A percentile compares a stretch with the other conserved stretches of the same genome.
Evolutionary conservation across 2,329 filamentous ascomycete genomes (phyloP).

Genomic region (Diaporthe velutina): DNA sequence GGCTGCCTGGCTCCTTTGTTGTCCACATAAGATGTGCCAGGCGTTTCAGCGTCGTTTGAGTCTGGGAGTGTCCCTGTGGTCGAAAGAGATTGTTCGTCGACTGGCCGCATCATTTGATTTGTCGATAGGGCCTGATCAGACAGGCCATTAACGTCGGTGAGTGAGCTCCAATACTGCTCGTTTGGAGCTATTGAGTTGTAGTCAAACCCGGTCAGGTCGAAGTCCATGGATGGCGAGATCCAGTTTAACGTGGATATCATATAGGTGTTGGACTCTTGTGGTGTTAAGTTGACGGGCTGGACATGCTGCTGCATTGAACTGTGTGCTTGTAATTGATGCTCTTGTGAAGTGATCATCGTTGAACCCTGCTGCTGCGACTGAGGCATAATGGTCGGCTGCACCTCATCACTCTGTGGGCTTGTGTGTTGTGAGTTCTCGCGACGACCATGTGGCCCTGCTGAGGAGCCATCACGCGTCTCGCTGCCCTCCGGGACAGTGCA

Average conservation of each 20-base stretch:
- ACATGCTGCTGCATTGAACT: constrained; percentile 4
- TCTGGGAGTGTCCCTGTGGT: neutral
- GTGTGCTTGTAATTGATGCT: neutral
- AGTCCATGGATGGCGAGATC: constrained; percentile 36
- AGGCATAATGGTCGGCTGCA: neutral
- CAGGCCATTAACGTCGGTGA: neutral
- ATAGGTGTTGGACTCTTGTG: constrained; percentile 19
- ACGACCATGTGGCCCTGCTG: neutral
- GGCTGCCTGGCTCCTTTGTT: constrained; percentile 34
- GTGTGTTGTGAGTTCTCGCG: neutral
- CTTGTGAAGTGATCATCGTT: neutral
- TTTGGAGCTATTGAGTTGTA: constrained; percentile 26
- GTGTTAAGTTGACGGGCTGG: constrained; percentile 6
- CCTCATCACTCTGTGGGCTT: neutral
- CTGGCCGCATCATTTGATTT: neutral
- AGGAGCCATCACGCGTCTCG: neutral
- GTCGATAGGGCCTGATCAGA: neutral
- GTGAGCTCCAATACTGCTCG: constrained; percentile 33
- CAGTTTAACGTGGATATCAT: constrained; percentile 36
- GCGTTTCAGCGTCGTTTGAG: constrained; percentile 6
- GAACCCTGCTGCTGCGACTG: neutral
- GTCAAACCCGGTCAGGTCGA: constrained; percentile 28
- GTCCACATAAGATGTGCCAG: constrained; percentile 31
- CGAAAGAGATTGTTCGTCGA: neutral
- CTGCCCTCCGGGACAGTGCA: constrained; percentile 28